Evolutionary conservation across 1,284 basidiomycete genomes (phyloP).

Genomic region (Malassezia cuniculi): DNA sequence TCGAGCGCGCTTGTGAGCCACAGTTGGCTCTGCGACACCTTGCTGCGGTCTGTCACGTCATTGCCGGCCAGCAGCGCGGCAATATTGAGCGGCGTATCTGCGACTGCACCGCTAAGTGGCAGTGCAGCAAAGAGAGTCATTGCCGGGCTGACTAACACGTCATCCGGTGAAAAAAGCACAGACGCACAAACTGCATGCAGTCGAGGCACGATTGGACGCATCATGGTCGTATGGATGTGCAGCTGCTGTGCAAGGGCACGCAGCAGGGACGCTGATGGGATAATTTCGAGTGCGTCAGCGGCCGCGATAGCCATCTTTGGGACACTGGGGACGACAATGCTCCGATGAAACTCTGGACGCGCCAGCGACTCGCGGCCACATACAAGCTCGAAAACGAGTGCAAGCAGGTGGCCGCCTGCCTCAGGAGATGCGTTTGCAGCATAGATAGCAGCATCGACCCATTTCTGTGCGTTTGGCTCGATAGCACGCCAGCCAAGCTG

Average conservation of each 20-base stretch:
- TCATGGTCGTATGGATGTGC: conserved; percentile 18
- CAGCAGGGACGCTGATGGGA: conserved; percentile 10
- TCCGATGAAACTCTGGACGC: conserved; percentile 27
- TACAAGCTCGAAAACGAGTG: conserved; percentile 15
- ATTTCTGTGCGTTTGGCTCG: conserved; percentile 14
- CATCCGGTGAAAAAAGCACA: conserved; percentile 15
- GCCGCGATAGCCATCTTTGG: conserved; percentile 13
- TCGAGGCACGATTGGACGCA: conserved; percentile 18
- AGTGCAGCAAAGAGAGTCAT: conserved; percentile 18
- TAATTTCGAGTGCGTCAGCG: conserved; percentile 1
- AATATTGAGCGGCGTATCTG: too few relatives aligned
- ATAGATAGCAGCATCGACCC: conserved; percentile 21
- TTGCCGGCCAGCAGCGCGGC: too few relatives aligned
- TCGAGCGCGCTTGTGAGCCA: conserved; percentile 20
- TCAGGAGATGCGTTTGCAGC: conserved; percentile 8
- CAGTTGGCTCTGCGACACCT: conserved; percentile 25
- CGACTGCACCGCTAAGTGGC: conserved; percentile 23
- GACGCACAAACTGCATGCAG: conserved; percentile 17
- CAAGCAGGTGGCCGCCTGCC: conserved; percentile 11
- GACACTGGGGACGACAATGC: conserved; percentile 22
- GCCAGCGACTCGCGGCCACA: conserved; percentile 8
- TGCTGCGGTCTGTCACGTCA: conserved; percentile 13
- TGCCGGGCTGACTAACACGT: background rate
- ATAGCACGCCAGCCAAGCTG: conserved; percentile 5
- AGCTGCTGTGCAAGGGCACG: conserved; percentile 14